These are phyloP conservation scores for Mycena crocata DNA, from an alignment of 768 basidiomycete species.

Conservation along the genomic window DNA sequence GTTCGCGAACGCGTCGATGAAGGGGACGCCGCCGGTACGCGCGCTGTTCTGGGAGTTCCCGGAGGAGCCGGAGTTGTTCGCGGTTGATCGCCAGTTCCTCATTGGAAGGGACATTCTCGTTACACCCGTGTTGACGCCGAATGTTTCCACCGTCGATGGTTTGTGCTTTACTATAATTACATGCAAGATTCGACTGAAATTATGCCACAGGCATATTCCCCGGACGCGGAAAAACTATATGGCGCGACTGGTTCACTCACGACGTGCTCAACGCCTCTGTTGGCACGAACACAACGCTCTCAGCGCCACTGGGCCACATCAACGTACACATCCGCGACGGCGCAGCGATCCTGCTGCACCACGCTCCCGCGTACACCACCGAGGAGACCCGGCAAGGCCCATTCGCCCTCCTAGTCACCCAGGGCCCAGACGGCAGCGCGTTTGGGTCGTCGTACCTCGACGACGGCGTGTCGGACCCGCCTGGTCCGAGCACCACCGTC, in stretches of 20 bases:
- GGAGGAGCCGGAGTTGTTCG: constrained; percentile 71
- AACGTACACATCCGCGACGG: constrained; percentile 80
- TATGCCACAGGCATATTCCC: constrained; percentile 67
- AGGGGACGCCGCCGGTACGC: constrained; percentile 77
- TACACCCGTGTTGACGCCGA: constrained; percentile 79
- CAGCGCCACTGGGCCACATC: constrained; percentile 81
- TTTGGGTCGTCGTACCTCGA: constrained; percentile 76
- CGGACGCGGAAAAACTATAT: constrained; percentile 64
- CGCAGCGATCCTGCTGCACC: constrained; percentile 72
- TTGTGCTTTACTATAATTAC: constrained; percentile 21
- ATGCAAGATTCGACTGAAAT: background rate
- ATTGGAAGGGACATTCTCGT: constrained; percentile 78
- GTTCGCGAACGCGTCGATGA: constrained; percentile 73
- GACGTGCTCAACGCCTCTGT: constrained; percentile 57
- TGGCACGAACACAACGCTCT: constrained; percentile 60
- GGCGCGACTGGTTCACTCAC: constrained; percentile 84
- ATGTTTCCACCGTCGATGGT: constrained; percentile 77
- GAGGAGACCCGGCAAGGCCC: constrained; percentile 72
- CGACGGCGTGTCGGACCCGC: constrained; percentile 73
- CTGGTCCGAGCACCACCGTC: constrained; percentile 62
- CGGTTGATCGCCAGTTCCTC: constrained; percentile 76
- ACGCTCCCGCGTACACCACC: constrained; percentile 73
- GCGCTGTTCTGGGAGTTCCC: constrained; percentile 87
- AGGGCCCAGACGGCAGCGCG: constrained; percentile 59
- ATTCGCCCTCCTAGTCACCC: constrained; percentile 71